These are phyloP conservation scores for Suillus placidus DNA, from an alignment of 768 basidiomycete genomes.

Conservation along the genomic window DNA sequence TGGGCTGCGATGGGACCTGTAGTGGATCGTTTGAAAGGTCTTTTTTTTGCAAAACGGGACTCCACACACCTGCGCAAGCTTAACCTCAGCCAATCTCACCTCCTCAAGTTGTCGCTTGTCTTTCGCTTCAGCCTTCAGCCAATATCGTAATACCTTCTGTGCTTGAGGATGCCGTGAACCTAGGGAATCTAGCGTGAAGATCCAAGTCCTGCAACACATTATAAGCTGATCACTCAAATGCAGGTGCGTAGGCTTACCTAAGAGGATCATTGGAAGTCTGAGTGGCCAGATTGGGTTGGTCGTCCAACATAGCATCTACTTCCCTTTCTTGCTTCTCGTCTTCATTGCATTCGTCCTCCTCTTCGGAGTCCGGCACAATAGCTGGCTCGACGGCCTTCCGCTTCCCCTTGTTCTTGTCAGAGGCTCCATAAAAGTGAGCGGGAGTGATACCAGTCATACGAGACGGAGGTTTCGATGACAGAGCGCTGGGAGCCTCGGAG, in stretches of 20 bases:
- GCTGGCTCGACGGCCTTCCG: slow-evolving; percentile 4
- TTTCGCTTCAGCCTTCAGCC: slow-evolving; percentile 75
- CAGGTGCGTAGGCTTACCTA: slow-evolving; percentile 21
- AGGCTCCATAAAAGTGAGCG: slow-evolving; percentile 27
- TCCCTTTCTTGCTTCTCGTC: slow-evolving; percentile 36
- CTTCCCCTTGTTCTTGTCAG: slow-evolving; percentile 8
- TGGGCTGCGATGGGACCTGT: slow-evolving; percentile 87
- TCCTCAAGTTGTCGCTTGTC: slow-evolving; percentile 60
- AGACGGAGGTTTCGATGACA: slow-evolving; percentile 12
- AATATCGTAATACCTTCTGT: slow-evolving; percentile 58
- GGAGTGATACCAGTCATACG: slow-evolving; percentile 18
- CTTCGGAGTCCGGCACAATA: slow-evolving; percentile 24
- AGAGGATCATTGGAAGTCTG: slow-evolving; percentile 17
- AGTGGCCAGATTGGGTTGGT: slow-evolving; percentile 16
- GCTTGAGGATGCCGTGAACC: slow-evolving; percentile 71
- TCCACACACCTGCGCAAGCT: slow-evolving; percentile 52
- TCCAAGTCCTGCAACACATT: slow-evolving; percentile 57
- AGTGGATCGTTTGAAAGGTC: background rate
- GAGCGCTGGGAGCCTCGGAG: slow-evolving; percentile 4
- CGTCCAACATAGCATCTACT: slow-evolving; percentile 32
- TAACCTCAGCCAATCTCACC: slow-evolving; percentile 44
- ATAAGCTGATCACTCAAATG: background rate
- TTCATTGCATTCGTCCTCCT: slow-evolving; percentile 23
- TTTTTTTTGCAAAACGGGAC: slow-evolving; percentile 1
- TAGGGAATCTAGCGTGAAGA: slow-evolving; percentile 92